Conservation (phyloP, 345 rosid genomes). For the Syzygium oleosum region DNA sequence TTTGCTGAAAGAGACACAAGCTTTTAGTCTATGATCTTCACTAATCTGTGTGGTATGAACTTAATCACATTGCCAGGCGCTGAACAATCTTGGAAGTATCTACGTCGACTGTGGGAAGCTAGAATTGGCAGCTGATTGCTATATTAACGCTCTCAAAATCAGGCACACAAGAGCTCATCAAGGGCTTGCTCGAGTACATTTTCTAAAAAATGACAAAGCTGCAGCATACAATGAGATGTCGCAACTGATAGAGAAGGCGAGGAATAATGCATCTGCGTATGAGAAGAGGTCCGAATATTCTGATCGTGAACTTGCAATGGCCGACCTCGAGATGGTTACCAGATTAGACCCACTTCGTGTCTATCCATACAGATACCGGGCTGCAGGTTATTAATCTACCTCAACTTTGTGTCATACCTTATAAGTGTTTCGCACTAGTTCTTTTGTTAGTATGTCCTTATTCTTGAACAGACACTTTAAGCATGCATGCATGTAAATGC, state of each 20-base stretch:
- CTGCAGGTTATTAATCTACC: constrained; percentile 60
- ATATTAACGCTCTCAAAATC: constrained; percentile 86
- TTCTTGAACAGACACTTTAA: neutral
- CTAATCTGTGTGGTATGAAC: neutral
- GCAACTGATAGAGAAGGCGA: constrained; percentile 73
- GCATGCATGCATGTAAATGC: neutral
- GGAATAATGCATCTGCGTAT: constrained; percentile 87
- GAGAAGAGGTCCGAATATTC: constrained; percentile 98
- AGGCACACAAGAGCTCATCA: constrained; percentile 97
- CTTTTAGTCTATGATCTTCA: neutral
- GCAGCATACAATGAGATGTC: constrained; percentile 93
- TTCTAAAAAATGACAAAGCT: constrained; percentile 58
- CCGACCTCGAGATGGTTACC: constrained; percentile 92
- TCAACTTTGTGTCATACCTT: neutral
- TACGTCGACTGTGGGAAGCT: constrained; percentile 62
- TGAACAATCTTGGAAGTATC: constrained; percentile 96
- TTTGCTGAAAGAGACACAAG: neutral
- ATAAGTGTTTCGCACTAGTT: neutral
- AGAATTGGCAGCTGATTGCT: constrained; percentile 92
- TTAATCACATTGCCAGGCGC: constrained; percentile 46
- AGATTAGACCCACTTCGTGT: constrained; percentile 89
- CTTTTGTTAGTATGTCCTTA: neutral
- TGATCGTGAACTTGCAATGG: constrained; percentile 78
- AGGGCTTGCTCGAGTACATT: constrained; percentile 94
- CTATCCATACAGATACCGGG: constrained; percentile 93